Evolutionary conservation across 2,329 filamentous ascomycete species (phyloP).

Genomic region (Colletotrichum sp.): DNA sequence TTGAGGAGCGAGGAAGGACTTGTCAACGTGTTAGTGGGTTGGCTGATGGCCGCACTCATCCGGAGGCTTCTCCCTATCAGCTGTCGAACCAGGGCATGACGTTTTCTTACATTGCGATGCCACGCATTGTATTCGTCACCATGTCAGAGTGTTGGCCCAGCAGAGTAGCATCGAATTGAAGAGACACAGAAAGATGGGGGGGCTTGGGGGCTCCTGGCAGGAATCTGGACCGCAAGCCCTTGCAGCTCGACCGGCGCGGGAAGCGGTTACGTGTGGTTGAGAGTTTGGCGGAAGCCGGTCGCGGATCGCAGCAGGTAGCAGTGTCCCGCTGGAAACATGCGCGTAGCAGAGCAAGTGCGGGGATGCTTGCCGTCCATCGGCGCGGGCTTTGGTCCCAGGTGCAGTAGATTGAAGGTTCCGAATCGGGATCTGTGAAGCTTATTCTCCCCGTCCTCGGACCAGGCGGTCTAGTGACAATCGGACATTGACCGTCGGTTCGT

Average conservation of each 20-base stretch:
- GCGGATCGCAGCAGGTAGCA: background rate
- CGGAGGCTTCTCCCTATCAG: background rate
- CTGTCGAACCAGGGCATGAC: background rate
- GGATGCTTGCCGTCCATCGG: background rate
- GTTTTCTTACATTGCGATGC: background rate
- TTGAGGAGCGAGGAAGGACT: background rate
- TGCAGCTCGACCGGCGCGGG: background rate
- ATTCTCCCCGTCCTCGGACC: background rate
- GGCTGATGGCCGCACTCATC: background rate
- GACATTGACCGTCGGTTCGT: slow-evolving; percentile 8
- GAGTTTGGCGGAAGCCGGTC: background rate
- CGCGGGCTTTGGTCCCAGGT: background rate
- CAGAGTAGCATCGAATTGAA: background rate
- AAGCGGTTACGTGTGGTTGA: background rate
- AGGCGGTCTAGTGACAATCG: background rate
- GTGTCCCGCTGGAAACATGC: background rate
- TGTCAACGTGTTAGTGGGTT: background rate
- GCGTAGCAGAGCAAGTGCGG: background rate
- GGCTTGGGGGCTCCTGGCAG: background rate
- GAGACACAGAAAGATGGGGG: background rate
- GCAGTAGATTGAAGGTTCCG: background rate
- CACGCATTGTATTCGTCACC: background rate
- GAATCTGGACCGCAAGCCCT: background rate
- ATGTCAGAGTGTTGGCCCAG: background rate
- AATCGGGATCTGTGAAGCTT: background rate